Conservation (phyloP, 1,284 basidiomycete species). For the Cryptococcus sp. region DNA sequence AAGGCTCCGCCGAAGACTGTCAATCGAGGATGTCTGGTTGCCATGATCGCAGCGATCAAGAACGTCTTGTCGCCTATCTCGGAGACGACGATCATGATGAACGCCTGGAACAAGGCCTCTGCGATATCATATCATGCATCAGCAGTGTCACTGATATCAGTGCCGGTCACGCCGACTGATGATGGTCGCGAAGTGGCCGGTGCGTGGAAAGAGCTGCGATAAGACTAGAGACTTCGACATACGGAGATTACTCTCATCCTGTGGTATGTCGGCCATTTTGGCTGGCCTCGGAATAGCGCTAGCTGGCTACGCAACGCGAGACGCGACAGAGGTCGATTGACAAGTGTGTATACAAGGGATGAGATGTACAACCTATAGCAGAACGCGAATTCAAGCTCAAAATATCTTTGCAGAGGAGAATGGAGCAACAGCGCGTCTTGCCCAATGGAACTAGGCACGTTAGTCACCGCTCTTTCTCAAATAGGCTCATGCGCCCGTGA, state of each 20-base stretch:
- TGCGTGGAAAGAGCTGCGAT: neutral
- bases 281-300: too few relatives aligned
- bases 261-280: conserved; percentile 12
- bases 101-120: conserved; percentile 69
- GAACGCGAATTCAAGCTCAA: too few relatives aligned
- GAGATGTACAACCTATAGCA: too few relatives aligned
- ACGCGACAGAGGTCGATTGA: too few relatives aligned
- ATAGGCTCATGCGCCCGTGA: neutral
- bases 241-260: conserved; percentile 9
- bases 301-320: too few relatives aligned
- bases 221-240: neutral
- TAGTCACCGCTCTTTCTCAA: too few relatives aligned
- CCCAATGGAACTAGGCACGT: too few relatives aligned
- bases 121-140: neutral
- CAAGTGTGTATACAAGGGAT: too few relatives aligned
- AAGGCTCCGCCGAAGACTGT: conserved; percentile 90
- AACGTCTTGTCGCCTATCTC: conserved; percentile 98
- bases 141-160: neutral
- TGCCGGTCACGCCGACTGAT: neutral
- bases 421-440: too few relatives aligned
- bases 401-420: too few relatives aligned
- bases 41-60: conserved; percentile 93
- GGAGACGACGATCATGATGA: conserved; percentile 83
- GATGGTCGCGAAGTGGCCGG: too few relatives aligned
- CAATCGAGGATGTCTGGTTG: conserved; percentile 85